Evolutionary conservation across 2,329 filamentous ascomycete genomes (phyloP), one percentile per base, ranked within the genome.

Genomic region (Colletotrichum tofieldiae): DNA sequence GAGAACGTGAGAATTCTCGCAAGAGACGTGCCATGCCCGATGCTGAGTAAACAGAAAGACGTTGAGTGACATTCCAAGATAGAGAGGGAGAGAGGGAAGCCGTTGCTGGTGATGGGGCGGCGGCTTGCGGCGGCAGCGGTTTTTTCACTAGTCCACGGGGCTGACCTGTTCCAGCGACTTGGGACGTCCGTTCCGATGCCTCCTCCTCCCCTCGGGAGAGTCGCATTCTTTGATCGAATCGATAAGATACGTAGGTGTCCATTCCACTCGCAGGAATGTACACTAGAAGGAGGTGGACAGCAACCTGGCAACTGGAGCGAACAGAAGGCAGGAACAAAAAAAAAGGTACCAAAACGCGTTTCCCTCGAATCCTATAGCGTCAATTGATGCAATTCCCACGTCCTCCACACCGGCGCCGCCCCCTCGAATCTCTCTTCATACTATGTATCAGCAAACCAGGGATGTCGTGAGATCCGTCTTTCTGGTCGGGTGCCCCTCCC

Each of bases 401-500:
- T 32, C 47, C 37, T 20, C 51, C 62, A 54, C 62, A 52, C 23
- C 52, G 16, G 23, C n/a, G 23, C 41, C 16, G 23, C 41, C n/a
- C 16, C 59, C 26, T 49, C 7, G 18, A n/a, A 26, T 26, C 65
- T 62, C 66, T 37, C 51, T 58, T 41, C 59, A 41, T 64, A 26
- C 23, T 26, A 26, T 26, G 23, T 26, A 68, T 56, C 32, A 14
- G 29, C 26, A 16, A 26, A 9, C 12, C 26, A 5, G n/a, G 26
- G 14, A 55, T 37, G 2, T 37, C 32, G 32, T 18, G 32, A 37
- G 18, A n/a, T 37, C 29, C 20, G 8, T 37, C 8, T 14, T n/a
- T 26, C n/a, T 51, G 5, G 6, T 29, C 23, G 4, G 47, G 16
- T 51, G 23, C 47, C 47, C 47, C 54, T 23, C 32, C 49, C 52